Percentiles rank a stretch among this genome's conserved stretches.
These are phyloP conservation scores for Dothideomycetes sp. DNA, from an alignment of 2,329 filamentous ascomycete species.

Conservation along the genomic window DNA sequence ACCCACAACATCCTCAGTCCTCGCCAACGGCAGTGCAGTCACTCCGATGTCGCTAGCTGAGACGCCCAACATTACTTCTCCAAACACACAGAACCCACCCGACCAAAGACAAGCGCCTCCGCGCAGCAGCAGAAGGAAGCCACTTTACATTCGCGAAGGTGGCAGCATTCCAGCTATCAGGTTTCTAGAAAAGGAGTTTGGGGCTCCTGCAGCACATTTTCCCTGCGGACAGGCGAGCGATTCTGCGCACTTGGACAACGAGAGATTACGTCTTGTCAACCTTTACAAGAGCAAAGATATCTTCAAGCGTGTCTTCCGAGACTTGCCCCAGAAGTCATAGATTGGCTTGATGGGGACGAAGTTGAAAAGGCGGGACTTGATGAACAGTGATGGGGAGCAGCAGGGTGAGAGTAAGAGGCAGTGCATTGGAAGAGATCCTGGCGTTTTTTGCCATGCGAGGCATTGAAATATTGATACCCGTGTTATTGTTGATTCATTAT, in stretches of 20 bases:
- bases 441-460: no score
- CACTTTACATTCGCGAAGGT: conserved; percentile 89
- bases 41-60: conserved; percentile 10
- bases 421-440: no score
- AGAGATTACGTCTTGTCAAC: conserved; percentile 79
- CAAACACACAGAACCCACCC: neutral
- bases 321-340: conserved; percentile 34
- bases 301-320: conserved; percentile 72
- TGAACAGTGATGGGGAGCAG: no score
- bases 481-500: no score
- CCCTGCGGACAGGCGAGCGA: conserved; percentile 94
- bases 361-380: no score
- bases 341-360: no score
- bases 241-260: conserved; percentile 87
- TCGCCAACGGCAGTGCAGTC: conserved; percentile 34
- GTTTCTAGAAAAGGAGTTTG: conserved; percentile 89
- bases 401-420: no score
- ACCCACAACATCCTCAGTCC: conserved; percentile 40
- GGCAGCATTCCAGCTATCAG: conserved; percentile 90
- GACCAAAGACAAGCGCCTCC: neutral
- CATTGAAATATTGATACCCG: no score
- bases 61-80: neutral
- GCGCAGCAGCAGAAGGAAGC: conserved; percentile 34
- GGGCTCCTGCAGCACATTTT: conserved; percentile 79
- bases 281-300: conserved; percentile 86